Percentiles rank a stretch among this genome's conserved stretches.
Evolutionary conservation across 1,284 basidiomycete species (phyloP).

Genomic region (Ceratobasidium sp.): DNA sequence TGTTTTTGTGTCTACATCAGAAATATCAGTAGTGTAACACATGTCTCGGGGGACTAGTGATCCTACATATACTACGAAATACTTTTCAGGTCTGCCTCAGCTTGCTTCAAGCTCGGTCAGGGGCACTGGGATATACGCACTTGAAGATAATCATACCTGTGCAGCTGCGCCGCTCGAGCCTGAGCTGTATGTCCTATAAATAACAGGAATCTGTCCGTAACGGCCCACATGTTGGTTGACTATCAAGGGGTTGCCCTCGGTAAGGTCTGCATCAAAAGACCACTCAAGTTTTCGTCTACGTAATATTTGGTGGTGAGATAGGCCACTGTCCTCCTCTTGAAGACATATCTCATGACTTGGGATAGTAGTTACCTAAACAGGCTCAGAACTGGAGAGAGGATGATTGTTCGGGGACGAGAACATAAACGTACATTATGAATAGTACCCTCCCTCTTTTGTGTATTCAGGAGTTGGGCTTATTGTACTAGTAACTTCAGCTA

Average conservation of each 20-base stretch:
- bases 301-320: no score
- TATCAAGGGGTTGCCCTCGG: neutral
- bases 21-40: no score
- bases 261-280: no score
- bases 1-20: conserved; percentile 2
- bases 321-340: no score
- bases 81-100: neutral
- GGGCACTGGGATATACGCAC: neutral
- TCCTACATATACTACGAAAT: neutral
- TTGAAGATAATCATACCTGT: neutral
- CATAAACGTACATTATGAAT: neutral
- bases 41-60: neutral
- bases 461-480: neutral
- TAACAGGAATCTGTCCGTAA: neutral
- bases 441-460: neutral
- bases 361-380: neutral
- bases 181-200: conserved; percentile 8
- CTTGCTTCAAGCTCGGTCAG: neutral
- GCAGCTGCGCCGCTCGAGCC: neutral
- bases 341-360: neutral
- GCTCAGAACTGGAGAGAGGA: neutral
- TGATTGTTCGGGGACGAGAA: neutral
- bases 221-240: neutral
- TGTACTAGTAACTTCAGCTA: neutral
- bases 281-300: no score